Evolutionary conservation across 805 yeast species (phyloP).

Genomic region (Monosporozyma yasuniensis): DNA sequence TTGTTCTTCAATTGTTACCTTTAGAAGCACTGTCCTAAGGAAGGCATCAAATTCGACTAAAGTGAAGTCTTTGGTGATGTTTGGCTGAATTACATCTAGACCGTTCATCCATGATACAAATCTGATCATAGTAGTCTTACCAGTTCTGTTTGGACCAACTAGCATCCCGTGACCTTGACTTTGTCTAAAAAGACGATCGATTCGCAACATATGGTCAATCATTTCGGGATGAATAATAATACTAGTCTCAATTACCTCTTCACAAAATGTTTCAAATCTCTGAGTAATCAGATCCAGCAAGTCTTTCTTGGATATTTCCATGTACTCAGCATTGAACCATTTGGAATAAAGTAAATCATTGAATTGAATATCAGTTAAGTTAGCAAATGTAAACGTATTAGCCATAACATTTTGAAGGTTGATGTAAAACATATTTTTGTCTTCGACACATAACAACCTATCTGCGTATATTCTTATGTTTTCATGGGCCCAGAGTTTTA

Average conservation of each 20-base stretch:
- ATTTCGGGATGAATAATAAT: constrained; percentile 60
- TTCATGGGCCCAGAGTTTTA: constrained; percentile 74
- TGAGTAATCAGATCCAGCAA: constrained; percentile 50
- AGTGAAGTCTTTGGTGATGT: constrained; percentile 44
- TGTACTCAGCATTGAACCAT: constrained; percentile 63
- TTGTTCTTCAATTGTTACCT: constrained; percentile 48
- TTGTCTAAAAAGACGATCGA: constrained; percentile 75
- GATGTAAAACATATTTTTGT: constrained; percentile 41
- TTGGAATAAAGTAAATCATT: constrained; percentile 59
- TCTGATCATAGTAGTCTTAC: constrained; percentile 63
- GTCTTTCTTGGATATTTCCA: constrained; percentile 41
- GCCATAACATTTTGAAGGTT: constrained; percentile 30
- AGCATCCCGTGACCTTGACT: constrained; percentile 85
- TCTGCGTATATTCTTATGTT: constrained; percentile 72
- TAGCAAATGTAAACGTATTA: constrained; percentile 40
- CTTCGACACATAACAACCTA: constrained; percentile 43
- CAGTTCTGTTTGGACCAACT: constrained; percentile 76
- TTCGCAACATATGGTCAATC: constrained; percentile 63
- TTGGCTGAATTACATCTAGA: constrained; percentile 47
- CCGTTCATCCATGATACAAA: constrained; percentile 95
- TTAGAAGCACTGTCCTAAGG: constrained; percentile 44
- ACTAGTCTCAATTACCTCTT: constrained; percentile 59
- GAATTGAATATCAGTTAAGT: constrained; percentile 29
- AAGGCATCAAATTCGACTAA: constrained; percentile 59
- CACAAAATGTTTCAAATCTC: constrained; percentile 61